These are phyloP conservation scores for Boehmeria nivea DNA, from an alignment of 306 rosid genomes.

Conservation along the genomic window DNA sequence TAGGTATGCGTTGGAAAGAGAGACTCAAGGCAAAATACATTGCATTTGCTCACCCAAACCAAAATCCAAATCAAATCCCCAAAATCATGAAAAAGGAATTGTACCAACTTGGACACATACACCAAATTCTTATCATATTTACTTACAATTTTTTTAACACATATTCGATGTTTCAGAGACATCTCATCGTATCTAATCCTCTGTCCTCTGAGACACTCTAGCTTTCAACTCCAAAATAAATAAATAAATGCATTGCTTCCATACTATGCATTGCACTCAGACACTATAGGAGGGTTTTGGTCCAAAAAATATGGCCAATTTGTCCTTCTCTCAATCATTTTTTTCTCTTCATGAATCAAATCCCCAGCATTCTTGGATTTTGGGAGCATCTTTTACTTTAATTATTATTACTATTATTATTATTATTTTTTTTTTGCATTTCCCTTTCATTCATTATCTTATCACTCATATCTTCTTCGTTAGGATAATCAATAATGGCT, in stretches of 20 bases:
- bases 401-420: neutral
- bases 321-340: neutral
- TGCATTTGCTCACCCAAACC: neutral
- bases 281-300: neutral
- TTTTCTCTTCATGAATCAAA: neutral
- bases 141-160: neutral
- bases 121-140: neutral
- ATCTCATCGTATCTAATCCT: conserved; percentile 6
- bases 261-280: conserved; percentile 6
- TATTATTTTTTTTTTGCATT: too few relatives aligned
- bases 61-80: conserved; percentile 3
- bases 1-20: conserved; percentile 9
- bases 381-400: conserved; percentile 2
- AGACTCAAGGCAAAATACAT: conserved; percentile 1
- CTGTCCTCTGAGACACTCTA: neutral
- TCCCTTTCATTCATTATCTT: neutral
- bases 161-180: neutral
- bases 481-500: too few relatives aligned
- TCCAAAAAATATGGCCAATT: neutral
- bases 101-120: conserved; percentile 2
- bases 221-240: neutral
- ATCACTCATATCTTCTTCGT: neutral
- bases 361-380: conserved; percentile 10
- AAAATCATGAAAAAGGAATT: conserved; percentile 1
- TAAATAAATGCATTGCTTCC: neutral